These are phyloP conservation scores for Saturnispora halmiae DNA, from an alignment of 805 yeast genomes.

Conservation along the genomic window DNA sequence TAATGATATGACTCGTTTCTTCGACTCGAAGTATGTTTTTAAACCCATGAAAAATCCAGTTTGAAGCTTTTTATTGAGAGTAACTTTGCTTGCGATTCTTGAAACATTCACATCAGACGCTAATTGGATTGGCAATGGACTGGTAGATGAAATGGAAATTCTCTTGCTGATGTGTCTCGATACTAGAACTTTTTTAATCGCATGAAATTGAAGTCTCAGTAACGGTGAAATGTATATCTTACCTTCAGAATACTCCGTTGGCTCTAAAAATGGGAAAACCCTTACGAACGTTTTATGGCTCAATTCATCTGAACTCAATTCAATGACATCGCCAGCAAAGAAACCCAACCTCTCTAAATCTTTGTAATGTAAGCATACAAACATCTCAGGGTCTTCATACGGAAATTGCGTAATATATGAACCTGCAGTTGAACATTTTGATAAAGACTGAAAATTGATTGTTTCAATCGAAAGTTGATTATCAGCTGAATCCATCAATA, in stretches of 20 bases:
- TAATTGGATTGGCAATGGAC: constrained; percentile 26
- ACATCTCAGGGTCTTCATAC: constrained; percentile 38
- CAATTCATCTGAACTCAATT: constrained; percentile 12
- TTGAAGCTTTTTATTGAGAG: constrained; percentile 57
- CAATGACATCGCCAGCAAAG: constrained; percentile 60
- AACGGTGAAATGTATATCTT: constrained; percentile 56
- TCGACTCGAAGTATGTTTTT: constrained; percentile 50
- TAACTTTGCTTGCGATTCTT: constrained; percentile 57
- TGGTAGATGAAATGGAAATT: not conserved
- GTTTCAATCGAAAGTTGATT: too few species aligned
- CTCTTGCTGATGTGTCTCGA: not conserved
- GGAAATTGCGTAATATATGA: constrained; percentile 16
- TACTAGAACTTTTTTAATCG: not conserved
- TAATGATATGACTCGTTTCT: constrained; percentile 47
- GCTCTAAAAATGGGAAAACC: constrained; percentile 56
- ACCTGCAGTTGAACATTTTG: constrained; percentile 16
- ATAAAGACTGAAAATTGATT: constrained; percentile 11
- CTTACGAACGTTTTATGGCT: constrained; percentile 27
- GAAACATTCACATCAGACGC: constrained; percentile 61
- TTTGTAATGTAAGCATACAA: constrained; percentile 37
- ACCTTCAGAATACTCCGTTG: constrained; percentile 36
- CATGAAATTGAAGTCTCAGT: constrained; percentile 33
- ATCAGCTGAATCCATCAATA: too few species aligned
- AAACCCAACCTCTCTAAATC: constrained; percentile 51
- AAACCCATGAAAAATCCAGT: constrained; percentile 51